These are phyloP conservation scores for Aspergillus thermomutatus DNA, from an alignment of 2,329 filamentous ascomycete genomes.

Conservation along the genomic window DNA sequence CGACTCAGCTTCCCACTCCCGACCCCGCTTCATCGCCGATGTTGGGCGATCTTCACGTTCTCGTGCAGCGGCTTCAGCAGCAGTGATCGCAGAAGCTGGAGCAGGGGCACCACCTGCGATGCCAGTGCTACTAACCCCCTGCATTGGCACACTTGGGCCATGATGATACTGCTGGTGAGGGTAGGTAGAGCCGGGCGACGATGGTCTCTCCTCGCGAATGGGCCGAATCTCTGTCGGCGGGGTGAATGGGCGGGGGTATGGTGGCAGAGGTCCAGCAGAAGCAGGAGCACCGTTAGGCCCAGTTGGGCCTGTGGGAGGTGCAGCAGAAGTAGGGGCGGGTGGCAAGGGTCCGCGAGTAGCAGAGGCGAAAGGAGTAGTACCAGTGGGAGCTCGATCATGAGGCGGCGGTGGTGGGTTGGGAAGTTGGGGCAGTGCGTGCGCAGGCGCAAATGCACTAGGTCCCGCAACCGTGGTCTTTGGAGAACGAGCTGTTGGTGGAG, in stretches of 20 bases:
- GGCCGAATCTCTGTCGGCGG: conserved; percentile 81
- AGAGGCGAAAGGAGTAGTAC: conserved; percentile 25
- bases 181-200: conserved; percentile 88
- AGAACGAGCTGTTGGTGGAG: conserved; percentile 56
- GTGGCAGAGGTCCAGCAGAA: conserved; percentile 59
- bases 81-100: conserved; percentile 62
- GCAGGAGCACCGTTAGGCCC: conserved; percentile 54
- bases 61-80: conserved; percentile 65
- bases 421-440: conserved; percentile 52
- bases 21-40: conserved; percentile 76
- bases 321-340: conserved; percentile 29
- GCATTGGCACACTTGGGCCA: conserved; percentile 60
- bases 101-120: conserved; percentile 68
- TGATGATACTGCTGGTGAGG: conserved; percentile 77
- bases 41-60: conserved; percentile 71
- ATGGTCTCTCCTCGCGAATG: conserved; percentile 76
- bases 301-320: conserved; percentile 44
- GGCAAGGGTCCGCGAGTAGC: conserved; percentile 45
- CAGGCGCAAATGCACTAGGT: conserved; percentile 49
- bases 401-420: conserved; percentile 44
- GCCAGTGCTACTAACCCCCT: conserved; percentile 41
- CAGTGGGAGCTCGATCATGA: conserved; percentile 36
- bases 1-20: conserved; percentile 89
- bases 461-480: conserved; percentile 56
- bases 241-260: conserved; percentile 71